phyloP scores from a whole-genome alignment of 192 early-diverging fungal genomes.

The Podila verticillata region DNA sequence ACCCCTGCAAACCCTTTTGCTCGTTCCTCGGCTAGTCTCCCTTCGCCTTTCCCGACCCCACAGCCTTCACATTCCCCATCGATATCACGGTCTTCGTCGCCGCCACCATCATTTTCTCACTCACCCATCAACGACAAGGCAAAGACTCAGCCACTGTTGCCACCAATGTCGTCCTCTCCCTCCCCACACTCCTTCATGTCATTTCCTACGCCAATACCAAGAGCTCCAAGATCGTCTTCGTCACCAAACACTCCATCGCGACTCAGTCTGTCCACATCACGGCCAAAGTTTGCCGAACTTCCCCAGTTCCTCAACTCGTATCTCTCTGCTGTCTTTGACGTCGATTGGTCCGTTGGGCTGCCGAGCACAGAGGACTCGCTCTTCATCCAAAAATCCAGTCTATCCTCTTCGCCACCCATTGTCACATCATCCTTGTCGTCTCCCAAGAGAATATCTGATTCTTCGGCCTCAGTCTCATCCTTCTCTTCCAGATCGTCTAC shows the following conservation, averaged over 20 bases:
- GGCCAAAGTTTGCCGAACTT: constrained; percentile 36
- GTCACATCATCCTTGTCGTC: background rate
- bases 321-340: constrained; percentile 43
- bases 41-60: no score
- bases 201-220: background rate
- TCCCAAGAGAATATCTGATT: background rate
- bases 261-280: constrained; percentile 6
- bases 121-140: background rate
- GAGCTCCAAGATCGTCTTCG: background rate
- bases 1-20: no score
- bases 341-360: constrained; percentile 39
- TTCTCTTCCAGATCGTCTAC: constrained; percentile 22
- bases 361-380: constrained; percentile 34
- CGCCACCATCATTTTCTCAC: background rate
- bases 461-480: constrained; percentile 1
- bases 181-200: background rate
- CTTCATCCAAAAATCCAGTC: constrained; percentile 22
- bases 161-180: background rate
- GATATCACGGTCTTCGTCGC: background rate
- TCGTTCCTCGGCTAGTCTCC: no score
- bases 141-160: background rate
- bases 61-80: background rate
- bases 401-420: background rate
- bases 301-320: constrained; percentile 37
- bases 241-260: background rate